A percentile compares a stretch with the other conserved stretches of the same genome.
phyloP scores from a whole-genome alignment of 768 basidiomycete species.

The Pleurotus pulmonarius region DNA sequence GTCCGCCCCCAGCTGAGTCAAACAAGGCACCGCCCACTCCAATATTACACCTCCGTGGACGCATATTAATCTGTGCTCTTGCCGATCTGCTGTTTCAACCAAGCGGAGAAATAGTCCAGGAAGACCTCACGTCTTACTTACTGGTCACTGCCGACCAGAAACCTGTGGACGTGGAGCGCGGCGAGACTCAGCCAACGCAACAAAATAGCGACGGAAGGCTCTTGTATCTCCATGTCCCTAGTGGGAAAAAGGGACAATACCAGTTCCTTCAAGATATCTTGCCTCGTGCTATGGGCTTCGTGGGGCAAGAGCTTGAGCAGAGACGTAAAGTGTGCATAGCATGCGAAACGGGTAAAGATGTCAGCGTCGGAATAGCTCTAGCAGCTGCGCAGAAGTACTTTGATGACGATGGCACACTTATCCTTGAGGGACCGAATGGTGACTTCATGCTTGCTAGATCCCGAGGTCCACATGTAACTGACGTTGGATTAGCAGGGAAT shows the following conservation, averaged over 20 bases:
- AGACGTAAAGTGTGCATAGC: constrained; percentile 42
- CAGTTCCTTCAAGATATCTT: constrained; percentile 46
- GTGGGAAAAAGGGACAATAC: constrained; percentile 53
- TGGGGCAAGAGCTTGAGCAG: constrained; percentile 31
- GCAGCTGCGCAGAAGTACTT: constrained; percentile 58
- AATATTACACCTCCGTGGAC: constrained; percentile 32
- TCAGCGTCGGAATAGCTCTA: constrained; percentile 60
- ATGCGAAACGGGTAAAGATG: constrained; percentile 58
- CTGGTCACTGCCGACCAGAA: background rate
- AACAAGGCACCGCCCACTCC: constrained; percentile 19
- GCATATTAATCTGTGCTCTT: constrained; percentile 35
- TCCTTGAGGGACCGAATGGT: background rate
- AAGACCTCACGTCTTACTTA: constrained; percentile 27
- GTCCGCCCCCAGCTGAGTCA: background rate
- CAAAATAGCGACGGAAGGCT: too few relatives aligned
- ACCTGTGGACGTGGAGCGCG: background rate
- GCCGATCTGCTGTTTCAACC: constrained; percentile 18
- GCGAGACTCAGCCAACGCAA: background rate
- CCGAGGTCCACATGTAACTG: background rate
- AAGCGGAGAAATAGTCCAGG: background rate
- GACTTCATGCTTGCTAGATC: background rate
- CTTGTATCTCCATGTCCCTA: background rate
- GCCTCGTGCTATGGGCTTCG: constrained; percentile 45
- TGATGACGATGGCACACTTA: constrained; percentile 41
- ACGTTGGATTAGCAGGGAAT: constrained; percentile 19